Evolutionary conservation across 371 early-diverging fungal species (phyloP).

Genomic region (Basidiobolus meristosporus): DNA sequence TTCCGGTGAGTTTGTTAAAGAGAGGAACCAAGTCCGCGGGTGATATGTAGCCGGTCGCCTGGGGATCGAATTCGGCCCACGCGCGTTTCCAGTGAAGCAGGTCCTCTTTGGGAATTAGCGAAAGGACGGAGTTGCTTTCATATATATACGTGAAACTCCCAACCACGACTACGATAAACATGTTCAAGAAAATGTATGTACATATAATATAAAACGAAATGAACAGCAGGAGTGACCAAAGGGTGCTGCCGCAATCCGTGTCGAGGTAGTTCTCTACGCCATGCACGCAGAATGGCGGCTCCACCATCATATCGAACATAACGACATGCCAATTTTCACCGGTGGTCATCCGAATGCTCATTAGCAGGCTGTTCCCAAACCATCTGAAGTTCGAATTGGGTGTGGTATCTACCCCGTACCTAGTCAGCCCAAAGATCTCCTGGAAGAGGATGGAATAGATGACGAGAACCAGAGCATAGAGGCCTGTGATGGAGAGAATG

Average conservation of each 20-base stretch:
- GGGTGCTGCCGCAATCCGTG: slow-evolving; percentile 41
- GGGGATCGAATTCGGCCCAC: slow-evolving; percentile 32
- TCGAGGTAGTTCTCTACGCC: slow-evolving; percentile 20
- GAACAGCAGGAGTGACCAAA: slow-evolving; percentile 40
- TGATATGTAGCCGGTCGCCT: slow-evolving; percentile 26
- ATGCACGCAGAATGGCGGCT: slow-evolving; percentile 35
- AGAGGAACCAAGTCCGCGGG: slow-evolving; percentile 21
- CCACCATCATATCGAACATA: slow-evolving; percentile 44
- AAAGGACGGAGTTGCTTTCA: slow-evolving; percentile 34
- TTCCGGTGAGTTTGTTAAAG: slow-evolving; percentile 19
- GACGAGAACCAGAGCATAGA: slow-evolving; percentile 41
- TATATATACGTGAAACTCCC: slow-evolving; percentile 54
- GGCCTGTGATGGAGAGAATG: slow-evolving; percentile 36
- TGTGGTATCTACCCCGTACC: slow-evolving; percentile 27
- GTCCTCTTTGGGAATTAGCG: slow-evolving; percentile 38
- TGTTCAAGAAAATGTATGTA: slow-evolving; percentile 53
- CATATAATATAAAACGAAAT: slow-evolving; percentile 47
- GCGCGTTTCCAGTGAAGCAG: slow-evolving; percentile 36
- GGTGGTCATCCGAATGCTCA: slow-evolving; percentile 38
- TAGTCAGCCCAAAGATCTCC: slow-evolving; percentile 48
- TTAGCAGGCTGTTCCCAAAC: slow-evolving; percentile 29
- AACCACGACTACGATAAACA: slow-evolving; percentile 49
- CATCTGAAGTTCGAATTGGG: slow-evolving; percentile 37
- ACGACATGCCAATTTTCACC: slow-evolving; percentile 57
- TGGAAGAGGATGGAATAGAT: slow-evolving; percentile 50